Evolutionary conservation across 306 rosid genomes (phyloP), one percentile per base, ranked within the genome.

Genomic region (Trifolium subterraneum): DNA sequence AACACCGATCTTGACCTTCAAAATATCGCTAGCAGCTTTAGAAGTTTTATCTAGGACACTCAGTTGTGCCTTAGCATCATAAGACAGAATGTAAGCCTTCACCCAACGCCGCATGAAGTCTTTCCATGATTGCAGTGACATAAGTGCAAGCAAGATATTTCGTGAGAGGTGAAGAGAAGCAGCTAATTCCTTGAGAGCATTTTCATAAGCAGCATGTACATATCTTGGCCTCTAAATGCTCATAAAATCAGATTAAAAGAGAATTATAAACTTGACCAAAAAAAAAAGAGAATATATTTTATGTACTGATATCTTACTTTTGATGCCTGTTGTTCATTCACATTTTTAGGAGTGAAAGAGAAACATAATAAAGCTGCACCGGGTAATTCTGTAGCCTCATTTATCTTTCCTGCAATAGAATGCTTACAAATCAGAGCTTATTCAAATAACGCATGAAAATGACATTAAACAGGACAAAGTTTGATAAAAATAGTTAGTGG

Each of bases 81-180:
- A 75, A 72, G 79, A 83, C 44, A 58, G 48, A 63, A 78, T 74
- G 73, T 82, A 89, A 73, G 95, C 90, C 80, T 90, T 89, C 81
- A 94, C 73, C 97, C 98, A 94, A 71, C 90, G 93, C 47, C 72
- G 75, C 86, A 88, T 77, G 75, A 91, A 94, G 60, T 90, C 77
- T 86, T 91, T 90, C 97, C 98, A 94, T 65, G 98, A 94, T 80
- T 94, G 93, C 54, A 91, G 84, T 55, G 97, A 80, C 85, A 87
- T 79, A 70, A 91, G 90, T 54, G 95, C 97, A 39, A 90, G 81
- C 85, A 86, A 78, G 81, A 91, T 75, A 79, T 90, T 91, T 86
- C 98, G 88, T 29, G 96, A 91, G 52, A 94, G 95, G 79, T 90
- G 93, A 82, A 94, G 92, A 75, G 98, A 88, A 64, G 87, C 78